Evolutionary conservation across 2,329 filamentous ascomycete genomes (phyloP).

Genomic region (Paracoccidioides brasiliensis): DNA sequence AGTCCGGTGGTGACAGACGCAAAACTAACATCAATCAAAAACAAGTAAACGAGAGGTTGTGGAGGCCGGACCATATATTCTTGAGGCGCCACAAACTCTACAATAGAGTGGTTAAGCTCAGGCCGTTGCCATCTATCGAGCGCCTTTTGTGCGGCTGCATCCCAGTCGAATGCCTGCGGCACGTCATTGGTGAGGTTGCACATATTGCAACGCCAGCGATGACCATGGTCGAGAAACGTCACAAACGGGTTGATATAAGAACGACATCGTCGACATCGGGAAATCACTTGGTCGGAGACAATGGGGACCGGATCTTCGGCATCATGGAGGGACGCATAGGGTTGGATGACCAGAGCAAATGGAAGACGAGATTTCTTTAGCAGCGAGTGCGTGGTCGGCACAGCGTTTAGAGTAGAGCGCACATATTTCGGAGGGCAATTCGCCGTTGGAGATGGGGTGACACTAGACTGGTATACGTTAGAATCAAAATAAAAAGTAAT

Average conservation of each 20-base stretch:
- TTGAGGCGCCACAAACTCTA: constrained; percentile 94
- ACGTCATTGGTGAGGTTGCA: constrained; percentile 98
- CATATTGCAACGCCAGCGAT: constrained; percentile 99
- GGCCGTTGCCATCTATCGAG: constrained; percentile 84
- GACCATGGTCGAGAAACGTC: constrained; percentile 89
- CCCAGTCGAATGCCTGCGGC: constrained; percentile 98
- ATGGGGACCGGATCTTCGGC: constrained; percentile 82
- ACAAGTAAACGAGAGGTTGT: constrained; percentile 88
- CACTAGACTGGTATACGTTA: constrained; percentile 55
- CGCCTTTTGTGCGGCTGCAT: constrained; percentile 77
- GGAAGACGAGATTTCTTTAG: constrained; percentile 95
- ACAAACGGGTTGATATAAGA: constrained; percentile 98
- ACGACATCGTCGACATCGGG: constrained; percentile 84
- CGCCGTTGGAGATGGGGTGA: constrained; percentile 77
- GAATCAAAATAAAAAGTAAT: constrained; percentile 14
- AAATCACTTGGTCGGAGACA: constrained; percentile 93
- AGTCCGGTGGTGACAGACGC: constrained; percentile 80
- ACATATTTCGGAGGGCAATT: constrained; percentile 93
- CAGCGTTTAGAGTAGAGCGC: constrained; percentile 84
- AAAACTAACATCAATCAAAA: constrained; percentile 90
- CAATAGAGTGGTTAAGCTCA: constrained; percentile 90
- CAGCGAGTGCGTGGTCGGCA: constrained; percentile 81
- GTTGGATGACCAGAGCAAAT: constrained; percentile 90
- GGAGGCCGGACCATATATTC: constrained; percentile 99
- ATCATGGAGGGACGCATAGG: constrained; percentile 85